These are phyloP conservation scores for Coemansia sp. DNA, from an alignment of 192 early-diverging fungal genomes.

Conservation along the genomic window DNA sequence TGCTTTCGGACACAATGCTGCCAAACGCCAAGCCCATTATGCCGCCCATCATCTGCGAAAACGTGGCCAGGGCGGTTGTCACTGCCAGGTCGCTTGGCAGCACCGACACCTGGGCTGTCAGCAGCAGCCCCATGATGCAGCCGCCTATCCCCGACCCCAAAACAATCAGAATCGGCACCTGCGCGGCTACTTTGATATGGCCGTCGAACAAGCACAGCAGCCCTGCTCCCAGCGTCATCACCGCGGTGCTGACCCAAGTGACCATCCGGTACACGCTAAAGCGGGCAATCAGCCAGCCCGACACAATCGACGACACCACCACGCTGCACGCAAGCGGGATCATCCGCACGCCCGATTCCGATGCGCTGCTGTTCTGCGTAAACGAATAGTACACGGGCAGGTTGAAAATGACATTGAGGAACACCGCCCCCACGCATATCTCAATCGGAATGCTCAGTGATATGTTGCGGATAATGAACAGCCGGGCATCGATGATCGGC, in stretches of 20 bases:
- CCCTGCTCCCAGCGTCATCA: constrained; percentile 45
- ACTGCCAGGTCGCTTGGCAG: constrained; percentile 35
- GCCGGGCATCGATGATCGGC: constrained; percentile 72
- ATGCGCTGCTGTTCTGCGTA: constrained; percentile 46
- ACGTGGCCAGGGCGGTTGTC: constrained; percentile 46
- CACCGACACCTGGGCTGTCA: constrained; percentile 48
- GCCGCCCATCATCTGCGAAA: constrained; percentile 51
- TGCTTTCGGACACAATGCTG: constrained; percentile 46
- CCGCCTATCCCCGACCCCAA: constrained; percentile 50
- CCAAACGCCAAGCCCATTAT: constrained; percentile 53
- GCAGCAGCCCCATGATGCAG: constrained; percentile 45
- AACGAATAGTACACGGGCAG: constrained; percentile 52
- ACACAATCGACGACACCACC: constrained; percentile 35
- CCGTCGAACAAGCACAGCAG: constrained; percentile 42
- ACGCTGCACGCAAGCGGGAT: constrained; percentile 46
- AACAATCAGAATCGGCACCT: constrained; percentile 37
- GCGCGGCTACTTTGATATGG: constrained; percentile 33
- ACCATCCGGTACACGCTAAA: constrained; percentile 40
- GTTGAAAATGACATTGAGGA: constrained; percentile 50
- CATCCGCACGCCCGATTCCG: constrained; percentile 44
- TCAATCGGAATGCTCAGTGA: constrained; percentile 41
- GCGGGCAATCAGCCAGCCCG: constrained; percentile 45
- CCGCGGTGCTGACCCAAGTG: constrained; percentile 33
- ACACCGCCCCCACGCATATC: constrained; percentile 49
- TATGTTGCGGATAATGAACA: constrained; percentile 62